Evolutionary conservation across 1,284 basidiomycete species (phyloP), one percentile per base, ranked within the genome.

Genomic region (Naganishia cerealis): DNA sequence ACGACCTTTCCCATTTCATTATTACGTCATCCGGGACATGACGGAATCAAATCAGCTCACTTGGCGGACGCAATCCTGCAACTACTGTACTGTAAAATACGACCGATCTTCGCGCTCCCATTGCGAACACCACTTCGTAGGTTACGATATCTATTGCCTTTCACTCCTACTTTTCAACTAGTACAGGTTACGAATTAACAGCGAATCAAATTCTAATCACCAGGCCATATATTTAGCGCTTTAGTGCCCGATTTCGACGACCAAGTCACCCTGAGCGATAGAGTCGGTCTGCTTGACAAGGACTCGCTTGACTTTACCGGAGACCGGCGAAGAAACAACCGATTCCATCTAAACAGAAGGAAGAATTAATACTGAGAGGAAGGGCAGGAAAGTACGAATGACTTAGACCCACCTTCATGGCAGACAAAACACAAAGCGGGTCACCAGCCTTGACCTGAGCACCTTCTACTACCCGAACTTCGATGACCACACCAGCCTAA

Each of bases 391-490:
- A 29, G 18, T 12, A 21, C 24, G 3, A 33, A 33, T 3, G 29
- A 33, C 8, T 26, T 9, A 15, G 24, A 76, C 83, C 78, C 74
- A 85, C 90, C 87, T 92, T 93, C 92, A 94, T 94, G 39, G 92
- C 91, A 75, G 90, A 91, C 80, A 93, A 82, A 67, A 94, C 90
- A 71, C 77, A 76, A 15, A 80, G 71, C 86, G 80, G 71, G 77
- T 99, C 96, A 70, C 96, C 96, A 81, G 93, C 95, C 88, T 91
- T 96, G 82, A 99, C 92, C 77, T 94, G 89, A 71, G 94, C 90
- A 58, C 93, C 94, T 81, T 98, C 94, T 83, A 96, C 93, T 71
- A 96, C 94, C 73, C 95, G 86, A 62, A 99, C 92, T 81, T 99
- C 96, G 33, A 99, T 90, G 62, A 99, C 93, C 61, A 99, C 95